A percentile compares a stretch with the other conserved stretches of the same genome.
Conservation (phyloP, 208 protist genomes). For the Leishmania guyanensis region DNA sequence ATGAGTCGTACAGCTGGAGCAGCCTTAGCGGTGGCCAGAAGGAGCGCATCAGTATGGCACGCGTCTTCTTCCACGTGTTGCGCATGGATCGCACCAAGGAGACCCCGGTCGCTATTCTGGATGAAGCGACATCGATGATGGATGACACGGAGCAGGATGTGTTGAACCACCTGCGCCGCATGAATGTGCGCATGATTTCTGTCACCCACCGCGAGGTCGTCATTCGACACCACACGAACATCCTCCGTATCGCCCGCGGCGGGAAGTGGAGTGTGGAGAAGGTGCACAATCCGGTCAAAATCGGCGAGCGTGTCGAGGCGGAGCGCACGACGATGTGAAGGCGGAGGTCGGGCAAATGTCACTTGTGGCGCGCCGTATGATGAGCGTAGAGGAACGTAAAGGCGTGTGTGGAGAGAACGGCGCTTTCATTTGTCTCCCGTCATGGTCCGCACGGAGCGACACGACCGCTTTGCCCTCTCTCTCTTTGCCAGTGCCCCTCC, state of each 20-base stretch:
- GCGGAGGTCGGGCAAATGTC: not conserved
- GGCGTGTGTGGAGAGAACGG: too few species aligned
- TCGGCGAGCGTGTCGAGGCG: slow-evolving; percentile 44
- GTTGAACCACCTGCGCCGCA: slow-evolving; percentile 70
- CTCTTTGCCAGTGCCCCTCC: not conserved
- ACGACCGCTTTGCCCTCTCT: not conserved
- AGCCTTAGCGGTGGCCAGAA: slow-evolving; percentile 89
- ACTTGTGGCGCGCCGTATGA: not conserved
- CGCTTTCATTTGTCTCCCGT: not conserved
- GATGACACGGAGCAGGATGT: slow-evolving; percentile 87
- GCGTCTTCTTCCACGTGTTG: slow-evolving; percentile 85
- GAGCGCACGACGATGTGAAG: slow-evolving; percentile 33
- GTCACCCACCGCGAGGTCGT: slow-evolving; percentile 85
- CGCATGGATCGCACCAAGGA: slow-evolving; percentile 55
- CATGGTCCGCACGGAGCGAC: not conserved
- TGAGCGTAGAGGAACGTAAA: not conserved
- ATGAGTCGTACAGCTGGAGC: slow-evolving; percentile 80
- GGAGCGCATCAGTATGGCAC: slow-evolving; percentile 86
- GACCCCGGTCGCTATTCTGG: slow-evolving; percentile 72
- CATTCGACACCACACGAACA: slow-evolving; percentile 78
- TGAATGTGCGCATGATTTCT: slow-evolving; percentile 80
- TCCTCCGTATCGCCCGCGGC: slow-evolving; percentile 51
- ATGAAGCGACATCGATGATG: slow-evolving; percentile 92
- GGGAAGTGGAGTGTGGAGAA: slow-evolving; percentile 60
- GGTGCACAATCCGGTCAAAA: slow-evolving; percentile 43